These are phyloP conservation scores for Gastrolobium bilobum DNA, from an alignment of 306 rosid species.

Conservation along the genomic window DNA sequence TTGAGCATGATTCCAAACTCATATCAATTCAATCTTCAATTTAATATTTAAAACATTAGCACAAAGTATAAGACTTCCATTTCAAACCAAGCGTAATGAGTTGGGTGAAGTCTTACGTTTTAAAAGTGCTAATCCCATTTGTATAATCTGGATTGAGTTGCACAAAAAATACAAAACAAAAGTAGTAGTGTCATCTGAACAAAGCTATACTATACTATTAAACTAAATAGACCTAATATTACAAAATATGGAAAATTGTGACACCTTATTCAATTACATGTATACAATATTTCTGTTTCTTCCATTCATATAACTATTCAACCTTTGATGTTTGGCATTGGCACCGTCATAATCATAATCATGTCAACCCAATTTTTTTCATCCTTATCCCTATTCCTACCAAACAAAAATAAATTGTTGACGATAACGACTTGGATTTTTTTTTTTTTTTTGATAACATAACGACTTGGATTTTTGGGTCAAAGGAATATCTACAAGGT, in stretches of 20 bases:
- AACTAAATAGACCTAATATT: not conserved
- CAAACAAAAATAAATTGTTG: not conserved
- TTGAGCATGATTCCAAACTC: too few relatives aligned
- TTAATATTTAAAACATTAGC: too few relatives aligned
- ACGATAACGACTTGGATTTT: not conserved
- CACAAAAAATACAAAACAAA: too few relatives aligned
- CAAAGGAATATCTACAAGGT: slow-evolving; percentile 1
- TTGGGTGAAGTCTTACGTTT: too few relatives aligned
- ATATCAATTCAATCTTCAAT: too few relatives aligned
- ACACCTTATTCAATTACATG: not conserved
- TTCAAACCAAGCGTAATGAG: too few relatives aligned
- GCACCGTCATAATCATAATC: not conserved
- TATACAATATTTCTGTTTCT: not conserved
- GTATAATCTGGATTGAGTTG: too few relatives aligned
- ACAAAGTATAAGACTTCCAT: too few relatives aligned
- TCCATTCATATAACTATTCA: not conserved
- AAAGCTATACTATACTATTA: too few relatives aligned
- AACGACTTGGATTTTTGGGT: not conserved
- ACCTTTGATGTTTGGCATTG: not conserved
- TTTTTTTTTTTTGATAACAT: too few relatives aligned
- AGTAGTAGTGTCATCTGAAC: too few relatives aligned
- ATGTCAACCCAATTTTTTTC: not conserved
- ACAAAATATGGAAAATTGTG: not conserved
- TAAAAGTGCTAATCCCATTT: too few relatives aligned
- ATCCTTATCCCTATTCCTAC: not conserved